phyloP scores from a whole-genome alignment of 768 basidiomycete genomes.

The Porphyrellus cyaneotinctus region DNA sequence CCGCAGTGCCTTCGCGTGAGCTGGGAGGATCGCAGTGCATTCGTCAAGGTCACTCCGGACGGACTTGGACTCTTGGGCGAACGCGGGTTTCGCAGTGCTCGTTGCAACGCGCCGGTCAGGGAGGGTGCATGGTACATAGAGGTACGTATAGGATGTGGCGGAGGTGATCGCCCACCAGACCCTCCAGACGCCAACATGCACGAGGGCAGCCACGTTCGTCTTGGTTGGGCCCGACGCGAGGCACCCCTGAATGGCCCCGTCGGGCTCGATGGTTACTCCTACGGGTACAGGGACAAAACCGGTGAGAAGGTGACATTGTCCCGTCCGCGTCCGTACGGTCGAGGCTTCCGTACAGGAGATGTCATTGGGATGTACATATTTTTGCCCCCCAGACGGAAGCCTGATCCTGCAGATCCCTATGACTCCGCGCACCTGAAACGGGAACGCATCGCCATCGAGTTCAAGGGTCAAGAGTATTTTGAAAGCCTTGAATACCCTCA shows the following conservation, averaged over 20 bases:
- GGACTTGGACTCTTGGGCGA: slow-evolving; percentile 73
- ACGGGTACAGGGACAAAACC: slow-evolving; percentile 85
- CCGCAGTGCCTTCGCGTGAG: slow-evolving; percentile 69
- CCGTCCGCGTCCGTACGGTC: slow-evolving; percentile 73
- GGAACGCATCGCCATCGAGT: slow-evolving; percentile 89
- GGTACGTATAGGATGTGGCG: slow-evolving; percentile 71
- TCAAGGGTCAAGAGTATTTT: slow-evolving; percentile 96
- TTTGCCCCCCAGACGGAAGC: slow-evolving; percentile 64
- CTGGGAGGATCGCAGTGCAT: slow-evolving; percentile 89
- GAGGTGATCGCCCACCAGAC: slow-evolving; percentile 49
- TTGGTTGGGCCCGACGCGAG: slow-evolving; percentile 92
- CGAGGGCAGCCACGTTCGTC: slow-evolving; percentile 78
- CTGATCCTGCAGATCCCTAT: slow-evolving; percentile 57
- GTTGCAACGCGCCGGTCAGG: slow-evolving; percentile 84
- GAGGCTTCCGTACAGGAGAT: slow-evolving; percentile 73
- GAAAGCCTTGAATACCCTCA: slow-evolving; percentile 87
- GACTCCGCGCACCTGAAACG: slow-evolving; percentile 84
- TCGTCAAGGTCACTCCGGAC: slow-evolving; percentile 74
- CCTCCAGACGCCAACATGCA: slow-evolving; percentile 43
- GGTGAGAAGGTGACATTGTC: slow-evolving; percentile 90
- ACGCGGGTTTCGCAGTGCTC: slow-evolving; percentile 86
- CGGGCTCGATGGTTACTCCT: slow-evolving; percentile 91
- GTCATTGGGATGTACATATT: slow-evolving; percentile 92
- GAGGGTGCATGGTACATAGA: slow-evolving; percentile 96
- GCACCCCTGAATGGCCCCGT: slow-evolving; percentile 91